These are phyloP conservation scores for Penicillium sp. DNA, from an alignment of 2,329 filamentous ascomycete genomes.

Conservation along the genomic window DNA sequence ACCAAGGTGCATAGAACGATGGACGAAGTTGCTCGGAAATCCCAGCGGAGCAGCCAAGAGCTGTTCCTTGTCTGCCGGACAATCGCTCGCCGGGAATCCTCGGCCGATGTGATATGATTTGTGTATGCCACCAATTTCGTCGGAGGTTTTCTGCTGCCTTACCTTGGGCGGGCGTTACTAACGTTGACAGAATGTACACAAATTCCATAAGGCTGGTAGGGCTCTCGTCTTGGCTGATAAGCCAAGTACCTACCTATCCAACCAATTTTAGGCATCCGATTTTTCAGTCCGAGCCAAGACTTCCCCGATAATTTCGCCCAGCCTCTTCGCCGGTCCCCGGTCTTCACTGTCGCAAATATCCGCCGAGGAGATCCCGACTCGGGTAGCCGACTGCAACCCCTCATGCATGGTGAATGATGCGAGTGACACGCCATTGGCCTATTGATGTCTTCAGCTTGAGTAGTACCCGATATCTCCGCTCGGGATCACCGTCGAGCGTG, in stretches of 20 bases:
- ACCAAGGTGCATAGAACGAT: conserved; percentile 15
- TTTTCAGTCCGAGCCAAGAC: conserved; percentile 4
- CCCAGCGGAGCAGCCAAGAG: conserved; percentile 13
- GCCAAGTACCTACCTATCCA: not conserved
- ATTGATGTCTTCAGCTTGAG: conserved; percentile 1
- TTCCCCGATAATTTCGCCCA: not conserved
- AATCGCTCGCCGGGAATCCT: conserved; percentile 9
- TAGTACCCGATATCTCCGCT: conserved; percentile 9
- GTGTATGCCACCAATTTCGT: not conserved
- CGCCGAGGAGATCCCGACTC: conserved; percentile 22
- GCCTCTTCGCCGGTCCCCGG: conserved; percentile 1
- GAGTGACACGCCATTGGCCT: conserved; percentile 9
- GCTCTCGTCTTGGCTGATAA: conserved; percentile 1
- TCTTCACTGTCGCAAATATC: conserved; percentile 1
- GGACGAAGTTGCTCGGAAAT: conserved; percentile 11
- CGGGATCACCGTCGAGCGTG: not conserved
- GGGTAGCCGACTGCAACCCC: conserved; percentile 26
- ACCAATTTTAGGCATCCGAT: conserved; percentile 4
- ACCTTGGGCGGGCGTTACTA: not conserved
- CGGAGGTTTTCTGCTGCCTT: not conserved
- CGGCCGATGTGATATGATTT: conserved; percentile 8
- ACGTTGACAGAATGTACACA: not conserved
- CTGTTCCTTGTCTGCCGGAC: conserved; percentile 9
- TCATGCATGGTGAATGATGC: conserved; percentile 12
- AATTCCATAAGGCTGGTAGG: not conserved